Evolutionary conservation across 352 stramenopile genomes (phyloP).

Genomic region (Pythium monospermum): DNA sequence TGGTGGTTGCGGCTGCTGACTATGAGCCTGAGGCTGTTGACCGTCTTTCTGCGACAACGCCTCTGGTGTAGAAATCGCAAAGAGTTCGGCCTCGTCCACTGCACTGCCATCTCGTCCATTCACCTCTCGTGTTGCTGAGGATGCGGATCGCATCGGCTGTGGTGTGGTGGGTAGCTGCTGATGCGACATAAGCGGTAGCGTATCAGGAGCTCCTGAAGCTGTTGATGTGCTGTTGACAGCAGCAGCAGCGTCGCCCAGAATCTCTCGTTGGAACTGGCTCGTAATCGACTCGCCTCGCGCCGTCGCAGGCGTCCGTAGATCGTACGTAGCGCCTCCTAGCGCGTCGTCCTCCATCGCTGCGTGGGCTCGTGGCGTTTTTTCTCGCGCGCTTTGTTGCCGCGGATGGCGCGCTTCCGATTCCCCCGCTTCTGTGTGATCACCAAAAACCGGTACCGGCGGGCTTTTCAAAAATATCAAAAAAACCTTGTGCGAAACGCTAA

Average conservation of each 20-base stretch:
- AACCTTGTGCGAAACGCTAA: not conserved
- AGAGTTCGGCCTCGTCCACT: slow-evolving; percentile 9
- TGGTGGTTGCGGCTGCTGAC: too few species aligned
- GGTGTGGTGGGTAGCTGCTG: not conserved
- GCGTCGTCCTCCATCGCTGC: not conserved
- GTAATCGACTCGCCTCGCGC: slow-evolving; percentile 43
- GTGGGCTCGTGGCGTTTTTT: not conserved
- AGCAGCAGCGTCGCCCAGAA: slow-evolving; percentile 29
- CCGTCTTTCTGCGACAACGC: slow-evolving; percentile 15
- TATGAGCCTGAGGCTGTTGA: too few species aligned
- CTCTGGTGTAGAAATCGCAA: slow-evolving; percentile 30
- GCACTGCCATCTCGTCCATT: not conserved
- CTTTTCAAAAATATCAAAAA: slow-evolving; percentile 19
- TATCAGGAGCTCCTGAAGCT: not conserved
- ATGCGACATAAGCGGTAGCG: not conserved
- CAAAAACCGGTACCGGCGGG: not conserved
- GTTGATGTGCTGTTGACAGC: not conserved
- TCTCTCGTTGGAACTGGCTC: slow-evolving; percentile 58
- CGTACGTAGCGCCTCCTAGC: slow-evolving; percentile 20
- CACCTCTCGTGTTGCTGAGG: too few species aligned
- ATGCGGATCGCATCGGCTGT: too few species aligned
- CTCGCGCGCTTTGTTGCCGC: not conserved
- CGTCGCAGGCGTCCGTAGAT: slow-evolving; percentile 26
- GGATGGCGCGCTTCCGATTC: slow-evolving; percentile 2
- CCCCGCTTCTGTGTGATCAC: not conserved